Conservation (phyloP, 345 rosid genomes). For the Gossypium turneri region DNA sequence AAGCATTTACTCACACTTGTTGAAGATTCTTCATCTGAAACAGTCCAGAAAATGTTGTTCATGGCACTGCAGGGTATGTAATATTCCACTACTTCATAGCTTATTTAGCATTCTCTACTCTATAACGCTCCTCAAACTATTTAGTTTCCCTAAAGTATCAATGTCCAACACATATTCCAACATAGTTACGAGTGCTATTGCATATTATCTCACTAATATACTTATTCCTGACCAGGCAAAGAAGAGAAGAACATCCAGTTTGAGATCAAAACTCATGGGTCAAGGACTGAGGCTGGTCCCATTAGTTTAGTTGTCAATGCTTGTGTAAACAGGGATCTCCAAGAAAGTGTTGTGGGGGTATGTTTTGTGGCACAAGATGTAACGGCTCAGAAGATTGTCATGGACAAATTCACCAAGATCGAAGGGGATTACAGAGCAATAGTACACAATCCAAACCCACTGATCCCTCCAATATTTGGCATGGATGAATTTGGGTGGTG, state of each 20-base stretch:
- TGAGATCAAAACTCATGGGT: conserved; percentile 77
- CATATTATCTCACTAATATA: neutral
- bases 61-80: conserved; percentile 75
- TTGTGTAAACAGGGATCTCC: conserved; percentile 83
- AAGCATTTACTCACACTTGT: conserved; percentile 75
- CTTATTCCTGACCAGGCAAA: conserved; percentile 52
- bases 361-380: conserved; percentile 97
- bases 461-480: conserved; percentile 92
- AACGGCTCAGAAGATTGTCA: conserved; percentile 81
- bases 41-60: conserved; percentile 58
- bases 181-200: neutral
- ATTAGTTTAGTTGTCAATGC: conserved; percentile 86
- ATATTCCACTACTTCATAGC: conserved; percentile 6
- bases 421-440: conserved; percentile 97
- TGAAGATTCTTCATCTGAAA: conserved; percentile 73
- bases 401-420: conserved; percentile 96
- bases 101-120: neutral
- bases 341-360: conserved; percentile 78
- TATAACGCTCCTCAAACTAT: neutral
- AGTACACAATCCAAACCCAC: conserved; percentile 83
- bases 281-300: conserved; percentile 55
- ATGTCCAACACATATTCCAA: neutral
- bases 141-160: neutral
- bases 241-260: conserved; percentile 83
- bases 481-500: conserved; percentile 95